These are phyloP conservation scores for Phalaenopsis hybrid DNA, from an alignment of 116 monocot species.

Conservation along the genomic window DNA sequence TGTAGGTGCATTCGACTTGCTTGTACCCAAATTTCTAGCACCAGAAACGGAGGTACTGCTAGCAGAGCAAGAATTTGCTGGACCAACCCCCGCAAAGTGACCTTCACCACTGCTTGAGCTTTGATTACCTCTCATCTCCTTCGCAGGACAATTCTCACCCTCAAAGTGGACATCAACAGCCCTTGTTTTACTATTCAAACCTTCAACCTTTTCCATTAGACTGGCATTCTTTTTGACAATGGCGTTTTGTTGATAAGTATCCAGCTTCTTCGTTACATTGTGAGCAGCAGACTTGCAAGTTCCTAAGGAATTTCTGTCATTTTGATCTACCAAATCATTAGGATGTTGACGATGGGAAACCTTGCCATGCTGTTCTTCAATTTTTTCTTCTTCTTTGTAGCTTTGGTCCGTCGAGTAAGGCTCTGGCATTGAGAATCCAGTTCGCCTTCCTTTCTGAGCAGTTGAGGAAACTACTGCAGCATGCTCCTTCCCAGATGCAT, in stretches of 20 bases:
- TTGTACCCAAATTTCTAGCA: neutral
- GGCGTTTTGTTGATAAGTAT: constrained; percentile 18
- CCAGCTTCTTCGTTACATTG: constrained; percentile 10
- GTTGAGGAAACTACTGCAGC: neutral
- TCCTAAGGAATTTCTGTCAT: neutral
- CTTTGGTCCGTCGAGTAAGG: neutral
- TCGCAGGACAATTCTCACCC: constrained; percentile 13
- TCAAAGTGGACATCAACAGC: constrained; percentile 31
- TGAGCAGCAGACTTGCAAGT: constrained; percentile 20
- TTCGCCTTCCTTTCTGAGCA: constrained; percentile 7
- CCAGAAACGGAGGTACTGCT: neutral
- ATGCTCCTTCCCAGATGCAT: constrained; percentile 8
- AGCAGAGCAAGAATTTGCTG: neutral
- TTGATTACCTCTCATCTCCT: constrained; percentile 14
- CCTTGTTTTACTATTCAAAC: constrained; percentile 58
- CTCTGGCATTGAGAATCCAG: constrained; percentile 3
- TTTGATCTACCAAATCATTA: constrained; percentile 10
- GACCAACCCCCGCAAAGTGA: neutral
- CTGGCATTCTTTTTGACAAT: constrained; percentile 43
- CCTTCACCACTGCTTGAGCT: constrained; percentile 16
- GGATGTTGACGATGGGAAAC: constrained; percentile 1
- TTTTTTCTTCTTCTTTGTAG: constrained; percentile 10
- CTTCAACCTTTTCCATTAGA: constrained; percentile 65
- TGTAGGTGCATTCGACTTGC: neutral
- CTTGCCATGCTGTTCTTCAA: neutral